Percentiles rank a stretch among this genome's conserved stretches.
Conservation (phyloP, 306 rosid genomes). For the Inga leiocalycina region DNA sequence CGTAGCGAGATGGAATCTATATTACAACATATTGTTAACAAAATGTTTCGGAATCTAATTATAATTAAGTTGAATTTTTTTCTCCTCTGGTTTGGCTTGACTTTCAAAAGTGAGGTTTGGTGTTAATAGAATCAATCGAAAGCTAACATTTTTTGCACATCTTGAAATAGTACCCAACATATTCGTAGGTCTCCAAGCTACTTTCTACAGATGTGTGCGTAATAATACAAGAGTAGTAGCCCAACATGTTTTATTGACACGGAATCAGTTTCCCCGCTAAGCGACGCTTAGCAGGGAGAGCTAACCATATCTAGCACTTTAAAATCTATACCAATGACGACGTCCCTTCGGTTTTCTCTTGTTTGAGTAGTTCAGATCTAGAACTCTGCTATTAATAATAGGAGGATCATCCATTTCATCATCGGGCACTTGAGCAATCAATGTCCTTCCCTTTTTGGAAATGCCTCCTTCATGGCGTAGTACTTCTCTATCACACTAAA, state of each 20-base stretch:
- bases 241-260: background rate
- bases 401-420: background rate
- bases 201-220: background rate
- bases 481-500: background rate
- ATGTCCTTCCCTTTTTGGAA: background rate
- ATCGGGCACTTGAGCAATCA: background rate
- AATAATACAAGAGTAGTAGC: background rate
- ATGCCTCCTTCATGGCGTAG: background rate
- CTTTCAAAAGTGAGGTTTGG: background rate
- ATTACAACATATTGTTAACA: background rate
- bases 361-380: background rate
- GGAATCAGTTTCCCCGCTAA: too few species aligned
- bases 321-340: background rate
- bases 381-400: background rate
- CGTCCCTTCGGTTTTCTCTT: background rate
- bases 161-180: background rate
- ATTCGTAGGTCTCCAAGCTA: too few species aligned
- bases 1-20: background rate
- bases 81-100: background rate
- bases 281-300: too few species aligned
- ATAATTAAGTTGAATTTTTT: too few species aligned
- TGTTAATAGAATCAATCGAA: background rate
- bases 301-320: background rate
- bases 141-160: background rate
- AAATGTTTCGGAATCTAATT: too few species aligned